phyloP scores from a whole-genome alignment of 257 asterid species.

The Ocimum tenuiflorum region DNA sequence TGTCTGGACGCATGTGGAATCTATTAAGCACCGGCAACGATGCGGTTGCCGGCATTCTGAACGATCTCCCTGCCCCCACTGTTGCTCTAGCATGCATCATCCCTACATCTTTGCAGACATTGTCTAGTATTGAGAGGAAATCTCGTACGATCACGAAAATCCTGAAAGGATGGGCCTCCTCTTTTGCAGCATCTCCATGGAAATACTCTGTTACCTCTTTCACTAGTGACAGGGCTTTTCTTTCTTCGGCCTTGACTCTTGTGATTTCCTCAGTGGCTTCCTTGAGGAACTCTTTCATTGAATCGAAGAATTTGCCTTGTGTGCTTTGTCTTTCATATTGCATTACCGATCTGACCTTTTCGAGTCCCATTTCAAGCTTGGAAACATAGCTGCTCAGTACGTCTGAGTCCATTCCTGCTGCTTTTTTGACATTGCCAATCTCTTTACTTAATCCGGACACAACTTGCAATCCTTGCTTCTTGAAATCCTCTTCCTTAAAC shows the following conservation, averaged over 20 bases:
- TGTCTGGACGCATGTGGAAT: slow-evolving; percentile 42
- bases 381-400: slow-evolving; percentile 76
- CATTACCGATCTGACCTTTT: slow-evolving; percentile 54
- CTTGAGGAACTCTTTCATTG: slow-evolving; percentile 61
- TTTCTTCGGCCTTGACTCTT: slow-evolving; percentile 57
- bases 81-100: slow-evolving; percentile 64
- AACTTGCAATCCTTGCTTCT: slow-evolving; percentile 68
- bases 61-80: slow-evolving; percentile 70
- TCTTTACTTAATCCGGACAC: slow-evolving; percentile 79
- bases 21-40: slow-evolving; percentile 62
- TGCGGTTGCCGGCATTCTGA: slow-evolving; percentile 61
- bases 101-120: slow-evolving; percentile 85
- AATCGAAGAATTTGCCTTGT: slow-evolving; percentile 59
- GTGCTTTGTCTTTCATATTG: slow-evolving; percentile 42
- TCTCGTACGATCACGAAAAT: slow-evolving; percentile 83
- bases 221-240: slow-evolving; percentile 49
- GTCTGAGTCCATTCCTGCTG: slow-evolving; percentile 97
- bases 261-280: slow-evolving; percentile 59
- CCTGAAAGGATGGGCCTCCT: slow-evolving; percentile 90
- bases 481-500: slow-evolving; percentile 62
- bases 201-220: slow-evolving; percentile 84
- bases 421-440: slow-evolving; percentile 62
- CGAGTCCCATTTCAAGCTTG: slow-evolving; percentile 82
- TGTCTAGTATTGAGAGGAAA: slow-evolving; percentile 66
- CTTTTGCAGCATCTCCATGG: slow-evolving; percentile 89